Evolutionary conservation across 2,329 filamentous ascomycete species (phyloP).

Genomic region (Fusarium protoensiforme): DNA sequence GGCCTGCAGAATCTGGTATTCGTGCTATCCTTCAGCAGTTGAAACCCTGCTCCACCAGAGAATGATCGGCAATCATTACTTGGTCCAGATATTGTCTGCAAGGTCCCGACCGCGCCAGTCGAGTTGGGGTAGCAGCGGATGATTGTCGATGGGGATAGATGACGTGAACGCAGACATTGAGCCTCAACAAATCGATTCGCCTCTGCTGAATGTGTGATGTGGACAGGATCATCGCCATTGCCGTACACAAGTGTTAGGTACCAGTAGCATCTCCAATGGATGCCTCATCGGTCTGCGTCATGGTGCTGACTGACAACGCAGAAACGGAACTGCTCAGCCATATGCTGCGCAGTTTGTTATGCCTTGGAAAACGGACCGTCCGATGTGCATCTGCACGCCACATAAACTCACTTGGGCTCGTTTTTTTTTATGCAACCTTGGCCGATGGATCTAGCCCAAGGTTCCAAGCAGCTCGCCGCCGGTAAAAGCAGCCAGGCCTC

Average conservation of each 20-base stretch:
- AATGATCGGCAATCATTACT: constrained; percentile 27
- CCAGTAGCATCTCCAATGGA: background rate
- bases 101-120: constrained; percentile 36
- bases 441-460: constrained; percentile 1
- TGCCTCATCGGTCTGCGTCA: background rate
- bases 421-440: constrained; percentile 28
- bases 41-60: constrained; percentile 31
- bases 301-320: constrained; percentile 15
- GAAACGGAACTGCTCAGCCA: constrained; percentile 26
- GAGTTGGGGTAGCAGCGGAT: constrained; percentile 29
- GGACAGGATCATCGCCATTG: background rate
- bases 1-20: constrained; percentile 28
- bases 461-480: background rate
- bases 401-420: constrained; percentile 26
- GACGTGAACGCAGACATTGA: constrained; percentile 15
- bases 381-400: constrained; percentile 33
- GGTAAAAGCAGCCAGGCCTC: background rate
- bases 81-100: constrained; percentile 34
- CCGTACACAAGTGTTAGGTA: background rate
- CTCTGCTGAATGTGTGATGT: background rate
- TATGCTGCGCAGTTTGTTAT: background rate
- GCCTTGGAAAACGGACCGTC: constrained; percentile 26
- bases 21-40: constrained; percentile 1
- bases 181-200: constrained; percentile 7
- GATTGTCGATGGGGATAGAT: constrained; percentile 30